A percentile compares a stretch with the other conserved stretches of the same genome.
Conservation (phyloP, 2,329 filamentous ascomycete species). For the Aureobasidium sp. region DNA sequence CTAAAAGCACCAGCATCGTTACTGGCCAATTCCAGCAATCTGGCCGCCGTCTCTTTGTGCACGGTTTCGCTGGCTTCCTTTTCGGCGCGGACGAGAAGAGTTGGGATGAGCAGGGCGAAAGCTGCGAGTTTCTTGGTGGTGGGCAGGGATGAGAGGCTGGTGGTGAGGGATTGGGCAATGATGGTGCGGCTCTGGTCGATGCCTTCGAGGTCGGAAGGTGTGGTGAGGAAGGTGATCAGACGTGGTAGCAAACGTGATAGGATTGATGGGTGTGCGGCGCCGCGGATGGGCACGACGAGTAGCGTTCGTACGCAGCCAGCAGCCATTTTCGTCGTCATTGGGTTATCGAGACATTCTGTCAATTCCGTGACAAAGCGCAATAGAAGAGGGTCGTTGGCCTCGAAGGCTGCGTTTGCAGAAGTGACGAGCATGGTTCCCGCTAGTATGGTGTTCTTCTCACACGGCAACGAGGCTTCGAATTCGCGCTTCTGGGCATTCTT, state of each 20-base stretch:
- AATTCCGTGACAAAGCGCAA: conserved; percentile 69
- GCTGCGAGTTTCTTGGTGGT: conserved; percentile 44
- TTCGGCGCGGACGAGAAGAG: conserved; percentile 63
- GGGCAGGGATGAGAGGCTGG: conserved; percentile 50
- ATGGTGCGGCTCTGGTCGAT: conserved; percentile 65
- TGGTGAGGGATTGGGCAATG: conserved; percentile 64
- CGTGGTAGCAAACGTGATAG: conserved; percentile 65
- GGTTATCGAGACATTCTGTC: conserved; percentile 71
- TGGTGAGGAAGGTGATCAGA: conserved; percentile 65
- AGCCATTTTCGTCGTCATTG: conserved; percentile 80
- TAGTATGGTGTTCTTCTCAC: conserved; percentile 87
- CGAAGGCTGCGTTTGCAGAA: conserved; percentile 58
- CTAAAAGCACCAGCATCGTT: conserved; percentile 66
- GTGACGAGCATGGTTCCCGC: conserved; percentile 85
- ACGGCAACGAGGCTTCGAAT: conserved; percentile 66
- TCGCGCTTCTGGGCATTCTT: conserved; percentile 68
- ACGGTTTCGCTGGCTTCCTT: conserved; percentile 33
- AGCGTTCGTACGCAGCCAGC: conserved; percentile 83
- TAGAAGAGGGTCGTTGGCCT: conserved; percentile 54
- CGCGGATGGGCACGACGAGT: conserved; percentile 47
- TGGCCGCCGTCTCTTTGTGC: conserved; percentile 64
- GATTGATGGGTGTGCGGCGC: conserved; percentile 59
- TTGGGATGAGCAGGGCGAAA: conserved; percentile 68
- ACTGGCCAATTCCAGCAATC: conserved; percentile 73
- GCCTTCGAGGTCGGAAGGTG: conserved; percentile 57